Percentiles rank a stretch among this genome's conserved stretches.
These are phyloP conservation scores for Calocybe cyanea DNA, from an alignment of 768 basidiomycete species.

Conservation along the genomic window DNA sequence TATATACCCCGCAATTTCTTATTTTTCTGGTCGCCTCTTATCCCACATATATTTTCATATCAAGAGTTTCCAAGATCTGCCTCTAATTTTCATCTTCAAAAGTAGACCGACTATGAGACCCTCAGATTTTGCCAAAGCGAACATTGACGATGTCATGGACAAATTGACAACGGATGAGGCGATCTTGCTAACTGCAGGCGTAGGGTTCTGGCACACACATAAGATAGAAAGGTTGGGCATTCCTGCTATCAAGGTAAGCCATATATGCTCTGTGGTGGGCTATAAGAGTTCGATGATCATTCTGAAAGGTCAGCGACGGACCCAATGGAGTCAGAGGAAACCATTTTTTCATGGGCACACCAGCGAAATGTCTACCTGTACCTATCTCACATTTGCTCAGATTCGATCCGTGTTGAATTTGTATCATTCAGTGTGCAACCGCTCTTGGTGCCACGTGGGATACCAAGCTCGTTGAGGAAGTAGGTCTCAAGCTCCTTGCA, in stretches of 20 bases:
- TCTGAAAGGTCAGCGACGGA: slow-evolving; percentile 65
- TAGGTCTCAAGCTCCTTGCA: slow-evolving; percentile 64
- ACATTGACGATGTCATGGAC: slow-evolving; percentile 59
- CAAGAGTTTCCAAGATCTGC: no score
- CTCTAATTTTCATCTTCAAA: no score
- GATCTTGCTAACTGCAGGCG: slow-evolving; percentile 67
- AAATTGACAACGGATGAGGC: slow-evolving; percentile 71
- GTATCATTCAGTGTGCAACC: slow-evolving; percentile 48
- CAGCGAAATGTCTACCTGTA: slow-evolving; percentile 74
- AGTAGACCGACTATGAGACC: slow-evolving; percentile 50
- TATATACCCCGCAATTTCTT: slow-evolving; percentile 3
- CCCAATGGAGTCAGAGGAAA: slow-evolving; percentile 74
- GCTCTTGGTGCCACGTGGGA: slow-evolving; percentile 78
- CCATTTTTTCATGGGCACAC: slow-evolving; percentile 79
- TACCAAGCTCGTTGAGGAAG: slow-evolving; percentile 54
- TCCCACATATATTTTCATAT: no score
- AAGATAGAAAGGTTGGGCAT: slow-evolving; percentile 61
- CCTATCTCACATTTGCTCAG: slow-evolving; percentile 15
- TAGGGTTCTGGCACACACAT: slow-evolving; percentile 77
- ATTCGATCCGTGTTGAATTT: neutral
- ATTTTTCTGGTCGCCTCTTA: no score
- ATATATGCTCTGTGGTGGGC: neutral
- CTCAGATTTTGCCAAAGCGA: slow-evolving; percentile 64
- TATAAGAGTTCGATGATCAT: neutral
- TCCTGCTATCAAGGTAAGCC: slow-evolving; percentile 62